Conservation (phyloP, 371 early-diverging fungal species). For the Cladochytrium tenue region DNA sequence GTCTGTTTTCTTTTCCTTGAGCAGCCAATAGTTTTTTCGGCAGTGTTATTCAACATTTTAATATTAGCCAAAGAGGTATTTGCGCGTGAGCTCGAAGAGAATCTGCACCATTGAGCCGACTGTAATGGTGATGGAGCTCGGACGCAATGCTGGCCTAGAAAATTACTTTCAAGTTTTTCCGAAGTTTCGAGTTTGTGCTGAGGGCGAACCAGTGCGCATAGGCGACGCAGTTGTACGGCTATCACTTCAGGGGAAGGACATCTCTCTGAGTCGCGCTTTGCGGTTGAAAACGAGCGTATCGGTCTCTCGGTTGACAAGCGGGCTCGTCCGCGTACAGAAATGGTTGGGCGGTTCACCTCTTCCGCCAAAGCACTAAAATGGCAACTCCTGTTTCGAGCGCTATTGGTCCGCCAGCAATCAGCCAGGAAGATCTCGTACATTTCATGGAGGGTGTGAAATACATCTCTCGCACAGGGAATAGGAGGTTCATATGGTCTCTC, state of each 20-base stretch:
- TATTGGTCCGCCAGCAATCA: neutral
- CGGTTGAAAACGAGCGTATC: neutral
- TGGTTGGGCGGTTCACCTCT: slow-evolving; percentile 29
- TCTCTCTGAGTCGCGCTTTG: slow-evolving; percentile 34
- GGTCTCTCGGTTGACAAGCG: slow-evolving; percentile 42
- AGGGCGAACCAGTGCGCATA: slow-evolving; percentile 56
- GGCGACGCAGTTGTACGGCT: slow-evolving; percentile 56
- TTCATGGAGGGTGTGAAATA: slow-evolving; percentile 42
- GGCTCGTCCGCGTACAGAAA: slow-evolving; percentile 28
- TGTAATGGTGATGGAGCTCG: slow-evolving; percentile 47
- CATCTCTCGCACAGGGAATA: slow-evolving; percentile 61
- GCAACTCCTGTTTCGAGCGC: neutral
- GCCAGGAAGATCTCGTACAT: slow-evolving; percentile 4
- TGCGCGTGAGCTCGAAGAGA: slow-evolving; percentile 49
- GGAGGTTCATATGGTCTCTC: slow-evolving; percentile 46
- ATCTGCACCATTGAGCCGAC: slow-evolving; percentile 42
- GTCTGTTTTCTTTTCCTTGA: slow-evolving; percentile 2
- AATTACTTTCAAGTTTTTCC: slow-evolving; percentile 60
- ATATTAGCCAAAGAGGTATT: slow-evolving; percentile 48
- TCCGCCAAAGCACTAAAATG: neutral
- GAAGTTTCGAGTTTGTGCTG: slow-evolving; percentile 54
- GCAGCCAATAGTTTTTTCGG: slow-evolving; percentile 47
- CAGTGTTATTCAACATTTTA: slow-evolving; percentile 51
- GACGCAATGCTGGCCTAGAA: slow-evolving; percentile 32
- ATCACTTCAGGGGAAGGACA: slow-evolving; percentile 56